Conservation (phyloP, 2,329 filamentous ascomycete species). For the Endocalyx cinctus region DNA sequence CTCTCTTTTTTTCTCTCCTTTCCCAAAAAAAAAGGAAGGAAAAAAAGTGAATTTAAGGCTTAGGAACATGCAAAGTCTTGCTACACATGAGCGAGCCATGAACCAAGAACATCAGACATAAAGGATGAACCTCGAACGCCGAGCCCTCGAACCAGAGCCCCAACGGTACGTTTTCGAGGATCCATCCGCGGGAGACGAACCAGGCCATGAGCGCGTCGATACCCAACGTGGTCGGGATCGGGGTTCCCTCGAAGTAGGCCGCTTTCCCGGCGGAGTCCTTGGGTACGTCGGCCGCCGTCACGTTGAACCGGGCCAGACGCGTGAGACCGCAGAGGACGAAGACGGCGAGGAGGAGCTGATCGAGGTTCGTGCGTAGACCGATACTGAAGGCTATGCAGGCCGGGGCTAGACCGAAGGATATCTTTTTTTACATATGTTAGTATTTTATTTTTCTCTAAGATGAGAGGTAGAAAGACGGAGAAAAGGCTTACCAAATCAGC, state of each 20-base stretch:
- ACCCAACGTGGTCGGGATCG: slow-evolving; percentile 83
- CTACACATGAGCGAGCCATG: slow-evolving; percentile 94
- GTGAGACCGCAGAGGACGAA: slow-evolving; percentile 95
- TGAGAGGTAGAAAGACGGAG: slow-evolving; percentile 1
- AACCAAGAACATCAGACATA: slow-evolving; percentile 74
- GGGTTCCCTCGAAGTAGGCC: slow-evolving; percentile 93
- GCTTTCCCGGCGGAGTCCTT: slow-evolving; percentile 91
- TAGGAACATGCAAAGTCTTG: slow-evolving; percentile 91
- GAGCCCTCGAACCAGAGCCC: slow-evolving; percentile 66
- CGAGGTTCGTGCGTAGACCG: slow-evolving; percentile 76
- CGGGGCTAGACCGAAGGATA: slow-evolving; percentile 91
- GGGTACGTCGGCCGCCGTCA: slow-evolving; percentile 82
- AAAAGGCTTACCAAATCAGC: slow-evolving; percentile 73
- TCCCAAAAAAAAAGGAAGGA: no score
- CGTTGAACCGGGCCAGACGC: slow-evolving; percentile 93
- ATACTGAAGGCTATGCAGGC: slow-evolving; percentile 84
- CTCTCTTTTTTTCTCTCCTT: no score
- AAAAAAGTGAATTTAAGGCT: no score
- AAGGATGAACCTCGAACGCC: slow-evolving; percentile 76
- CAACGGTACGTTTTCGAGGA: slow-evolving; percentile 71
- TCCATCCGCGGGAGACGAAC: slow-evolving; percentile 79
- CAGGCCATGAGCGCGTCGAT: slow-evolving; percentile 83
- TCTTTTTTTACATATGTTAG: slow-evolving; percentile 43
- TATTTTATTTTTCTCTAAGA: no score
- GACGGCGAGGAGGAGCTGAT: slow-evolving; percentile 75